A percentile compares a stretch with the other conserved stretches of the same genome.
Evolutionary conservation across 2,329 filamentous ascomycete genomes (phyloP).

Genomic region (Fusarium nygamai): DNA sequence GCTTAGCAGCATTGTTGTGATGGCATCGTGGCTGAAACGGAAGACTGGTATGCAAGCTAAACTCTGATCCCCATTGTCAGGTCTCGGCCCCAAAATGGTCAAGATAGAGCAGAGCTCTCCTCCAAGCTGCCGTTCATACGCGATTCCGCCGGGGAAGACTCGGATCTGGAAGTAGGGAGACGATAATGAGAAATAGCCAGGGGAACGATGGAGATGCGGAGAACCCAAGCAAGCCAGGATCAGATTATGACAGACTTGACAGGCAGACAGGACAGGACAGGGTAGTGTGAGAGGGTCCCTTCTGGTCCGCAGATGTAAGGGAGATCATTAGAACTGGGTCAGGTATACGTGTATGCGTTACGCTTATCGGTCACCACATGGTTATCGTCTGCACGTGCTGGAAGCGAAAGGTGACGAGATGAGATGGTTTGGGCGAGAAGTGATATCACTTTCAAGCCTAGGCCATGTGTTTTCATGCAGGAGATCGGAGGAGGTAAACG

Average conservation of each 20-base stretch:
- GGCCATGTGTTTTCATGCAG: conserved; percentile 11
- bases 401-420: conserved; percentile 4
- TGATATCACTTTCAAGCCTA: conserved; percentile 23
- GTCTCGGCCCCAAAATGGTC: conserved; percentile 10
- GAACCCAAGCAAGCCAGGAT: conserved; percentile 3
- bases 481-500: neutral
- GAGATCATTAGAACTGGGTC: conserved; percentile 7
- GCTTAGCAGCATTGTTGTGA: neutral
- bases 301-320: conserved; percentile 13
- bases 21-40: conserved; percentile 38
- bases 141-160: conserved; percentile 4
- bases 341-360: neutral
- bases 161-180: conserved; percentile 18
- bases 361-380: conserved; percentile 30
- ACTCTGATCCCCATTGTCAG: conserved; percentile 16
- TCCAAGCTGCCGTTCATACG: neutral
- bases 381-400: conserved; percentile 1
- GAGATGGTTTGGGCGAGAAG: neutral
- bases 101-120: neutral
- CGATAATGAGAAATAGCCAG: conserved; percentile 1
- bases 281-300: neutral
- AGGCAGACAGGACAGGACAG: neutral
- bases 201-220: conserved; percentile 16
- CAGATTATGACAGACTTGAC: neutral
- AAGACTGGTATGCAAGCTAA: conserved; percentile 37